Evolutionary conservation across 108 stramenopile genomes (phyloP).

Genomic region (Fragilaria crotonensis): DNA sequence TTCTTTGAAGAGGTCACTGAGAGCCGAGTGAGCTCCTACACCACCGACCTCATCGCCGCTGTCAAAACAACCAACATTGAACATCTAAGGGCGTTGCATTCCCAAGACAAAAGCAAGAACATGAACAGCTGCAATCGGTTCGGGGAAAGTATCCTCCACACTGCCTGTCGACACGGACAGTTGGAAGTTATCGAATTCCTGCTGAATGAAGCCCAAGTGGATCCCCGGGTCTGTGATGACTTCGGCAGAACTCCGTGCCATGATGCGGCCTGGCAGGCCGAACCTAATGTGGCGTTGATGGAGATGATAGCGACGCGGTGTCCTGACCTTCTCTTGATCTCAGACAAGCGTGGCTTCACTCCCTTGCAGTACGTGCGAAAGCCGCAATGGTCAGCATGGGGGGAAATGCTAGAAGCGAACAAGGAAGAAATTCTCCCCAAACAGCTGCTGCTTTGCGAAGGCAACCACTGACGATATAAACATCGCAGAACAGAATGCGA

Average conservation of each 20-base stretch:
- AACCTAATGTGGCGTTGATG: conserved; percentile 17
- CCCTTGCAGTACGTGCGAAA: conserved; percentile 46
- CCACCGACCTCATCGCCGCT: conserved; percentile 36
- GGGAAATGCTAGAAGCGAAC: not conserved
- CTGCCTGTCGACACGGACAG: conserved; percentile 60
- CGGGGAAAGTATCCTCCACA: conserved; percentile 72
- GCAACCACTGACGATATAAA: too few species aligned
- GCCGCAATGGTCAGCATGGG: conserved; percentile 35
- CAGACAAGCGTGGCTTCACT: conserved; percentile 37
- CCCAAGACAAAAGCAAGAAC: conserved; percentile 7
- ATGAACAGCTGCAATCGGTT: conserved; percentile 58
- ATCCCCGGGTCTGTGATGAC: conserved; percentile 44
- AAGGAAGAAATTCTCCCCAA: not conserved
- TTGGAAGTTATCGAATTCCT: conserved; percentile 40
- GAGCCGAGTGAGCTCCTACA: conserved; percentile 16
- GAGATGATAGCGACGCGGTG: conserved; percentile 12
- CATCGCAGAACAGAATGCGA: too few species aligned
- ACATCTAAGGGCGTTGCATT: conserved; percentile 25
- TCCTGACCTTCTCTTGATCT: conserved; percentile 30
- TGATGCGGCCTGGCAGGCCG: conserved; percentile 64
- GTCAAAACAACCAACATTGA: conserved; percentile 49
- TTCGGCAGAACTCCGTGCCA: conserved; percentile 69
- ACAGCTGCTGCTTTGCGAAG: too few species aligned
- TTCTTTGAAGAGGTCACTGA: conserved; percentile 2
- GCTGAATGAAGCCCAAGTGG: conserved; percentile 38